These are phyloP conservation scores for Plectosphaerella sp. DNA, from an alignment of 2,329 filamentous ascomycete species.

Conservation along the genomic window DNA sequence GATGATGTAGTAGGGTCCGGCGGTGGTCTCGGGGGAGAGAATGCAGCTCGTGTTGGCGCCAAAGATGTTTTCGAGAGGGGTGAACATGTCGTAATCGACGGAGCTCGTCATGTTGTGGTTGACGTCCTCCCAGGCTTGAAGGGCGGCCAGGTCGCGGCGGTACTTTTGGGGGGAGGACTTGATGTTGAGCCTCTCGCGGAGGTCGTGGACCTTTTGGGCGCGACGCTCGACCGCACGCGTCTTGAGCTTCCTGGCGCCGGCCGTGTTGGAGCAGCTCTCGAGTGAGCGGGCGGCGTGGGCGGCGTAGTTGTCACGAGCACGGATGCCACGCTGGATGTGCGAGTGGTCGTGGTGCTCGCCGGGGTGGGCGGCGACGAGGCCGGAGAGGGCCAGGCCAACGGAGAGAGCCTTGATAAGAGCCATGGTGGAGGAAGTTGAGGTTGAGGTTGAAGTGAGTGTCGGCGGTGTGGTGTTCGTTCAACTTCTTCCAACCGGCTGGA, in stretches of 20 bases:
- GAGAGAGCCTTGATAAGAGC: too few relatives aligned
- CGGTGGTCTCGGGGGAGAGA: constrained; percentile 8
- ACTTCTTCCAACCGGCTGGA: too few relatives aligned
- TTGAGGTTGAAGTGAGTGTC: too few relatives aligned
- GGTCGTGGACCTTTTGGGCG: constrained; percentile 27
- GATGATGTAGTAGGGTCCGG: constrained; percentile 26
- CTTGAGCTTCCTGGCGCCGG: constrained; percentile 32
- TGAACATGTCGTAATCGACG: constrained; percentile 24
- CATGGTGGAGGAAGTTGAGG: too few relatives aligned
- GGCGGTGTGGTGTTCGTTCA: background rate
- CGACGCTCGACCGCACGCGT: constrained; percentile 34
- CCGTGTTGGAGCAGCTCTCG: constrained; percentile 30
- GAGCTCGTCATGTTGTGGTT: constrained; percentile 26
- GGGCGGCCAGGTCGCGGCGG: constrained; percentile 25
- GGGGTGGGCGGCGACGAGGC: constrained; percentile 22
- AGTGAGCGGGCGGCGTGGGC: constrained; percentile 29
- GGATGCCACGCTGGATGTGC: constrained; percentile 26
- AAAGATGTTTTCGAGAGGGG: constrained; percentile 20
- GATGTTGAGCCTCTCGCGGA: constrained; percentile 32
- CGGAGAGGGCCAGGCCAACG: constrained; percentile 10
- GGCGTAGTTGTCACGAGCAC: constrained; percentile 25
- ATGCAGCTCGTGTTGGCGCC: constrained; percentile 10
- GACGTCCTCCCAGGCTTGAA: constrained; percentile 25
- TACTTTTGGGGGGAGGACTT: constrained; percentile 21
- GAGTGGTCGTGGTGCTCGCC: constrained; percentile 22